A percentile compares a stretch with the other conserved stretches of the same genome.
These are phyloP conservation scores for Tuber umbilicatum DNA, from an alignment of 495 filamentous ascomycete genomes.

Conservation along the genomic window DNA sequence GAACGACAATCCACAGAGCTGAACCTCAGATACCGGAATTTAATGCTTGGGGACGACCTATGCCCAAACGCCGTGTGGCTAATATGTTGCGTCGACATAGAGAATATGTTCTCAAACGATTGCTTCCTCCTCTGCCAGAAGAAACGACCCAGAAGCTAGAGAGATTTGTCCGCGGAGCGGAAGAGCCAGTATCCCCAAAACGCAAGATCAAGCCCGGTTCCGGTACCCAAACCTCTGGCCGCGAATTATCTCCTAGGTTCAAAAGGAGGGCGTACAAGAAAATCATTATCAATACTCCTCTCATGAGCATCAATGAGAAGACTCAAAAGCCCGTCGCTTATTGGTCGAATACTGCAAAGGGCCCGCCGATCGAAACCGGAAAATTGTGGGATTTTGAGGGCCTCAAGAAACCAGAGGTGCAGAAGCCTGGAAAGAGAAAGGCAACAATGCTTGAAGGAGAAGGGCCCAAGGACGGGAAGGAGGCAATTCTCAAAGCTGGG, in stretches of 20 bases:
- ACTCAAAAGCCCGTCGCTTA: conserved; percentile 16
- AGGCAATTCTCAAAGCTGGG: not conserved
- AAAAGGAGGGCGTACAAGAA: conserved; percentile 35
- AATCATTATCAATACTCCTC: conserved; percentile 17
- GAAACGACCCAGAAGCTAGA: conserved; percentile 59
- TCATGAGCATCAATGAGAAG: conserved; percentile 18
- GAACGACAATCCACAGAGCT: conserved; percentile 44
- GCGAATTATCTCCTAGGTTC: conserved; percentile 29
- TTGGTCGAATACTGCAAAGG: conserved; percentile 15
- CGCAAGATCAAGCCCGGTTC: conserved; percentile 23
- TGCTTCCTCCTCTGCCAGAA: conserved; percentile 66
- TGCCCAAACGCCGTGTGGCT: conserved; percentile 49
- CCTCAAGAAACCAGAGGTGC: conserved; percentile 1
- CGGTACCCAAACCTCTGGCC: conserved; percentile 7
- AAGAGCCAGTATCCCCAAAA: conserved; percentile 45
- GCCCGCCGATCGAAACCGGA: conserved; percentile 14
- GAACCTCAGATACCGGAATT: conserved; percentile 52
- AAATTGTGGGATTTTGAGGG: conserved; percentile 30
- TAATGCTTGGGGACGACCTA: conserved; percentile 59
- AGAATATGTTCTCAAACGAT: conserved; percentile 48
- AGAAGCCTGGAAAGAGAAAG: not conserved
- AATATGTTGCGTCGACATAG: conserved; percentile 61
- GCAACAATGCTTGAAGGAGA: not conserved
- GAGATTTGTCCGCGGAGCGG: conserved; percentile 54
- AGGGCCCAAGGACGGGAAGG: not conserved